These are phyloP conservation scores for Macrolepiota dolichaula DNA, from an alignment of 768 basidiomycete species.

Conservation along the genomic window DNA sequence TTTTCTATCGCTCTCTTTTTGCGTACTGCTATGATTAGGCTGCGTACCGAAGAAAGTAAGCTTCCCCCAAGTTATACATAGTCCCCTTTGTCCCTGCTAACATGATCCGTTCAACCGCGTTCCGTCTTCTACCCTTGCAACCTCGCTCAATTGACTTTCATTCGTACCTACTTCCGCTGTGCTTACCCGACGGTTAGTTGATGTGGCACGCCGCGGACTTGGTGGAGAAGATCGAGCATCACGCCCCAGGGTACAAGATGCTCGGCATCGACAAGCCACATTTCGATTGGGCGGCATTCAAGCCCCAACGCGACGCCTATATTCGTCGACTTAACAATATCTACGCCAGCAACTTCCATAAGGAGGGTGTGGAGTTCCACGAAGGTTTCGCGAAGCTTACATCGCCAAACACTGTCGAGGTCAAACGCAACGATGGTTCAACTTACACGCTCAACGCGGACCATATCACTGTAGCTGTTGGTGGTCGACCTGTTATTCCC, in stretches of 20 bases:
- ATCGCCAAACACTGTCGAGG: conserved; percentile 67
- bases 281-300: conserved; percentile 91
- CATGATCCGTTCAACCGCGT: conserved; percentile 2
- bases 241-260: conserved; percentile 71
- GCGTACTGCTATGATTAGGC: conserved; percentile 38
- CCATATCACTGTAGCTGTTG: conserved; percentile 80
- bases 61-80: background rate
- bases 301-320: conserved; percentile 93
- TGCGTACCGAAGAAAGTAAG: conserved; percentile 96
- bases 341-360: conserved; percentile 85
- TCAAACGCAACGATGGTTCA: conserved; percentile 63
- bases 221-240: conserved; percentile 78
- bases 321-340: conserved; percentile 86
- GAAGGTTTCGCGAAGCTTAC: conserved; percentile 72
- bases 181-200: conserved; percentile 47
- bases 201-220: conserved; percentile 98
- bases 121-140: background rate
- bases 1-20: background rate
- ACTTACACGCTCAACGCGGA: conserved; percentile 75
- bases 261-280: conserved; percentile 52
- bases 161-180: background rate
- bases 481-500: conserved; percentile 81
- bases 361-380: conserved; percentile 87
- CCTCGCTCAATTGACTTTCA: background rate
- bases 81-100: background rate